These are phyloP conservation scores for Gaeumannomyces tritici DNA, from an alignment of 2,329 filamentous ascomycete species.

Conservation along the genomic window DNA sequence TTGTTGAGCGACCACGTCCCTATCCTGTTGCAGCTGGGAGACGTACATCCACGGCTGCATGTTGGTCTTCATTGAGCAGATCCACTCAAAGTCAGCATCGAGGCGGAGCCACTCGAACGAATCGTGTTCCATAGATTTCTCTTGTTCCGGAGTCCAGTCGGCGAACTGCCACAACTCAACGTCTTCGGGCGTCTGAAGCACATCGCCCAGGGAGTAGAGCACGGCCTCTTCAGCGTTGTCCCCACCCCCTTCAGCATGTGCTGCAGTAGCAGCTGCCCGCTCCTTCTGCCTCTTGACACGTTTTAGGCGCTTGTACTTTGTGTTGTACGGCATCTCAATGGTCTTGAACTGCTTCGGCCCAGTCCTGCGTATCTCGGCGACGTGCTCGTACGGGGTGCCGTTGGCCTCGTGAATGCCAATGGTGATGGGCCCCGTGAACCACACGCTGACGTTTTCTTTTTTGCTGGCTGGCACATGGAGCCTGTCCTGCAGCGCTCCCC, in stretches of 20 bases:
- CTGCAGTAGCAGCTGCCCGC: slow-evolving; percentile 49
- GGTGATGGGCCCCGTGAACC: slow-evolving; percentile 94
- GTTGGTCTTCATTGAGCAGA: slow-evolving; percentile 69
- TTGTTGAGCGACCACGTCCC: slow-evolving; percentile 85
- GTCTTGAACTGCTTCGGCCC: slow-evolving; percentile 3
- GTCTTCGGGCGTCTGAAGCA: slow-evolving; percentile 75
- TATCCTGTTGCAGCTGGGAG: slow-evolving; percentile 92
- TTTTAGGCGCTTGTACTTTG: slow-evolving; percentile 96
- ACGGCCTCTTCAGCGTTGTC: slow-evolving; percentile 62
- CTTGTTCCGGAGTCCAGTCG: slow-evolving; percentile 85
- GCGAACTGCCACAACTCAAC: slow-evolving; percentile 72
- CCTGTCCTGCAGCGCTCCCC: slow-evolving; percentile 70
- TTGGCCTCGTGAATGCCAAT: slow-evolving; percentile 97
- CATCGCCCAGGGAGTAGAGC: slow-evolving; percentile 78
- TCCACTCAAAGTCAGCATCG: slow-evolving; percentile 97
- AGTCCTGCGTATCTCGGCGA: slow-evolving; percentile 69
- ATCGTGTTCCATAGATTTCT: slow-evolving; percentile 86
- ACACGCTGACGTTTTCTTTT: slow-evolving; percentile 45
- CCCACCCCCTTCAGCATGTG: slow-evolving; percentile 47
- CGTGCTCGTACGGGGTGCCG: slow-evolving; percentile 95
- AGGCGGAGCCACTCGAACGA: slow-evolving; percentile 98
- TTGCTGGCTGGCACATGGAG: slow-evolving; percentile 59
- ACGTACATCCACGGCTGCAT: slow-evolving; percentile 97
- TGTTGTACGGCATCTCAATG: slow-evolving; percentile 88
- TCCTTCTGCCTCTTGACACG: slow-evolving; percentile 76